Evolutionary conservation across 495 filamentous ascomycete genomes (phyloP).

Genomic region (Penicillium egyptiacum): DNA sequence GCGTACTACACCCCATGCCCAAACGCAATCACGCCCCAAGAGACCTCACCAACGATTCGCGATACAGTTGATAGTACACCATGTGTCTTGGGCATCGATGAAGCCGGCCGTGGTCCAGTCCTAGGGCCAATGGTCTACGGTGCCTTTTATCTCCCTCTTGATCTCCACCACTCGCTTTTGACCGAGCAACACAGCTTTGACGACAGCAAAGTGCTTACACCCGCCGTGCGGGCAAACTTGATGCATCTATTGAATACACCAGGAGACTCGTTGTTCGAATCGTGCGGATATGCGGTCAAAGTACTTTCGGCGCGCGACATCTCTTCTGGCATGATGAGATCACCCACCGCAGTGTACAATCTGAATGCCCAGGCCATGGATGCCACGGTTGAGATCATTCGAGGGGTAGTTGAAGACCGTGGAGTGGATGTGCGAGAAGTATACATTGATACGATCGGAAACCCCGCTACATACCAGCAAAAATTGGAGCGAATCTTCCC

Average conservation of each 20-base stretch:
- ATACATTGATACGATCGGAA: slow-evolving; percentile 94
- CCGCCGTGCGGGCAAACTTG: slow-evolving; percentile 66
- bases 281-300: slow-evolving; percentile 80
- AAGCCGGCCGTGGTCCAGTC: slow-evolving; percentile 93
- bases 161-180: slow-evolving; percentile 68
- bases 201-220: slow-evolving; percentile 86
- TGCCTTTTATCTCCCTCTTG: slow-evolving; percentile 76
- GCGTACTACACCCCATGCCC: slow-evolving; percentile 78
- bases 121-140: slow-evolving; percentile 98
- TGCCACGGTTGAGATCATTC: slow-evolving; percentile 83
- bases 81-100: slow-evolving; percentile 86
- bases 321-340: slow-evolving; percentile 72
- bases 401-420: slow-evolving; percentile 62
- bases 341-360: slow-evolving; percentile 68
- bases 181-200: slow-evolving; percentile 78
- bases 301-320: slow-evolving; percentile 85
- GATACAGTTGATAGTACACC: slow-evolving; percentile 33
- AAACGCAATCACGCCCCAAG: slow-evolving; percentile 44
- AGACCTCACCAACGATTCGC: slow-evolving; percentile 20
- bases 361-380: slow-evolving; percentile 98
- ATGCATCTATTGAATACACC: slow-evolving; percentile 74
- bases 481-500: slow-evolving; percentile 85
- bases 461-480: slow-evolving; percentile 75
- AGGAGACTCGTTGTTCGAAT: slow-evolving; percentile 58
- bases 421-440: slow-evolving; percentile 83